These are phyloP conservation scores for Solanum peruvianum DNA, from an alignment of 257 asterid species.

Conservation along the genomic window DNA sequence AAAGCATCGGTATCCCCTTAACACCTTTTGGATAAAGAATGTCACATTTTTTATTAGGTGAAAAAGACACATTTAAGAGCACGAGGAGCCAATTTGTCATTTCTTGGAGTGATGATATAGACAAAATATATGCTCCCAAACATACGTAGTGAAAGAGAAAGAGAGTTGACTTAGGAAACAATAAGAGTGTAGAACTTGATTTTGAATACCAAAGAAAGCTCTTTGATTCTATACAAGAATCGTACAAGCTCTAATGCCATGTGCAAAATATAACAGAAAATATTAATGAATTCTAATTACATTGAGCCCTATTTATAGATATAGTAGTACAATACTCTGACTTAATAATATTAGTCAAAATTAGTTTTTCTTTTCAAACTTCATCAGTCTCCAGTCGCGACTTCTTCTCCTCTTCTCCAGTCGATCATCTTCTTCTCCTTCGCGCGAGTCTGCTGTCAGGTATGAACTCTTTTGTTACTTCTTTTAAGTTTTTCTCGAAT, in stretches of 20 bases:
- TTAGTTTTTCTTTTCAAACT: too few species aligned
- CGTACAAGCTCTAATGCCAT: not conserved
- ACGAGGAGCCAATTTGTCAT: not conserved
- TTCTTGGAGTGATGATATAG: not conserved
- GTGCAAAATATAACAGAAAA: not conserved
- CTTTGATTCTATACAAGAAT: not conserved
- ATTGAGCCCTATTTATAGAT: not conserved
- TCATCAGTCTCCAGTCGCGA: too few species aligned
- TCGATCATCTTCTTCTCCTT: too few species aligned
- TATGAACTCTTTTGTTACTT: too few species aligned
- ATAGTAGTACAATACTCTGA: not conserved
- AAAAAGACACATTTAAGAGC: not conserved
- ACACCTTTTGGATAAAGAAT: not conserved
- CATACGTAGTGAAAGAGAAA: not conserved
- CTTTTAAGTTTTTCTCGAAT: too few species aligned
- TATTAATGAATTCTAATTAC: not conserved
- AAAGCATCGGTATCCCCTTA: not conserved
- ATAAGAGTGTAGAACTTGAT: not conserved
- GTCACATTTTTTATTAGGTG: not conserved
- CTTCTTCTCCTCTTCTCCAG: too few species aligned
- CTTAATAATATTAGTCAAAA: too few species aligned
- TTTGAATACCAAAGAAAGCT: not conserved
- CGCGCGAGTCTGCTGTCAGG: too few species aligned
- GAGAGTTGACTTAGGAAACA: not conserved
- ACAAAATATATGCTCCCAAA: not conserved